Conservation (phyloP, 1,284 basidiomycete genomes). For the Malassezia cuniculi region DNA sequence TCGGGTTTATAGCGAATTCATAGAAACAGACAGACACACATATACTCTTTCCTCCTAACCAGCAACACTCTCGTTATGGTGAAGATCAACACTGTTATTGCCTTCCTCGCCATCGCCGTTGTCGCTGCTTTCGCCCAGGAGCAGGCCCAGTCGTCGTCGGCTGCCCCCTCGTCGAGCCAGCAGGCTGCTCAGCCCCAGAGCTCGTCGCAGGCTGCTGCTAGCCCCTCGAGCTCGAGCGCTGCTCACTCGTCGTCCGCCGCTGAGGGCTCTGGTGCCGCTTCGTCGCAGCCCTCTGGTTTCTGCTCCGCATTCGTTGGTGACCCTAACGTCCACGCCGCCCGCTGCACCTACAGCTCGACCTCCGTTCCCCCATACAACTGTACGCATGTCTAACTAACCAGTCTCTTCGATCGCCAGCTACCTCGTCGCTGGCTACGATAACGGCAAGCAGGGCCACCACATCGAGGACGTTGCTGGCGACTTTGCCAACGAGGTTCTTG, state of each 20-base stretch:
- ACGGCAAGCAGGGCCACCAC: constrained; percentile 19
- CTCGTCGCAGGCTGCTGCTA: constrained; percentile 4
- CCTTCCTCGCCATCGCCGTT: constrained; percentile 25
- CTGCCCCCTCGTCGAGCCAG: constrained; percentile 6
- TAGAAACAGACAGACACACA: too few relatives aligned
- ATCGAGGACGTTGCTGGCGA: constrained; percentile 28
- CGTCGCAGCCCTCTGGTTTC: constrained; percentile 13
- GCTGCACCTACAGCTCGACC: constrained; percentile 30
- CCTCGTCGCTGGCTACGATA: constrained; percentile 28
- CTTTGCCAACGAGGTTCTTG: constrained; percentile 27
- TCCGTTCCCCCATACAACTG: constrained; percentile 28
- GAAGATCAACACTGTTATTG: constrained; percentile 30
- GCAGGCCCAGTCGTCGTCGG: not conserved
- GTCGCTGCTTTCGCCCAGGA: constrained; percentile 23
- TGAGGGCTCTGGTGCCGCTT: constrained; percentile 5
- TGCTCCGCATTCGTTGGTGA: constrained; percentile 26
- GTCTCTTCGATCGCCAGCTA: constrained; percentile 28
- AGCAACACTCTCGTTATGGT: constrained; percentile 15
- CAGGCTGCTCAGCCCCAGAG: constrained; percentile 3
- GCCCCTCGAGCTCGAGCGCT: constrained; percentile 8
- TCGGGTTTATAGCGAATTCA: too few relatives aligned
- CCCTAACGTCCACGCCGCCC: constrained; percentile 12
- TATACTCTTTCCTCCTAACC: too few relatives aligned
- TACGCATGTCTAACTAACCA: constrained; percentile 8
- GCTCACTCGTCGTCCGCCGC: constrained; percentile 5